Percentiles rank a stretch among this genome's conserved stretches.
Evolutionary conservation across 2,329 filamentous ascomycete genomes (phyloP).

Genomic region (Hypoxylon sp.): DNA sequence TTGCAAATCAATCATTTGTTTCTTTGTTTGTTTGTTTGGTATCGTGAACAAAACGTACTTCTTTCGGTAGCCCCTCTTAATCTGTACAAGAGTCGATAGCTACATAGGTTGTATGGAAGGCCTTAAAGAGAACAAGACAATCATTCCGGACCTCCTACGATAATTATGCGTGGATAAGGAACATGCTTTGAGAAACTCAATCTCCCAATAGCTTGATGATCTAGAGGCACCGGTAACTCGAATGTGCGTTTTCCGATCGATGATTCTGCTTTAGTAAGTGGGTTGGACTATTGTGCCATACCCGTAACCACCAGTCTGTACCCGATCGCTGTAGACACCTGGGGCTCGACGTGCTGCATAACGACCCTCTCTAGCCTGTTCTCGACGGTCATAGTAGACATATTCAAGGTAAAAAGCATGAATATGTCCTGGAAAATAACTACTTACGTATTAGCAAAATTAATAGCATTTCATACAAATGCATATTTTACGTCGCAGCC

Average conservation of each 20-base stretch:
- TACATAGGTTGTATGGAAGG: not conserved
- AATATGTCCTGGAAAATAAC: constrained; percentile 83
- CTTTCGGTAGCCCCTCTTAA: too few species aligned
- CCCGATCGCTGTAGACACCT: constrained; percentile 78
- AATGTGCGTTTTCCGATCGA: not conserved
- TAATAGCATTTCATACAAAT: not conserved
- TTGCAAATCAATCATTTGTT: not conserved
- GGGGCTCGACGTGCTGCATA: constrained; percentile 70
- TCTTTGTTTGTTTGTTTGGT: too few species aligned
- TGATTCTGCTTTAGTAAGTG: constrained; percentile 37
- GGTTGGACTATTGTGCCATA: constrained; percentile 68
- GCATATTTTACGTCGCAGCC: constrained; percentile 44
- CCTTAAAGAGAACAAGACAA: not conserved
- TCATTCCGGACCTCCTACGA: not conserved
- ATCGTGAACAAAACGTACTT: too few species aligned
- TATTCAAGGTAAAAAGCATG: constrained; percentile 88
- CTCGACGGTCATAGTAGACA: constrained; percentile 82
- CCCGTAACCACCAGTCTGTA: constrained; percentile 80
- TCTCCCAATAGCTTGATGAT: not conserved
- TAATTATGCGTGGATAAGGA: not conserved
- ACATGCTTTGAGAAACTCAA: not conserved
- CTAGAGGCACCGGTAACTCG: not conserved
- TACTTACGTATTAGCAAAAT: constrained; percentile 49
- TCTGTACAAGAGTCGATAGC: too few species aligned
- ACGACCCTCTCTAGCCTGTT: constrained; percentile 72